A percentile compares a stretch with the other conserved stretches of the same genome.
phyloP scores from a whole-genome alignment of 2,329 filamentous ascomycete genomes.

The Ceratocystis alfenasii region DNA sequence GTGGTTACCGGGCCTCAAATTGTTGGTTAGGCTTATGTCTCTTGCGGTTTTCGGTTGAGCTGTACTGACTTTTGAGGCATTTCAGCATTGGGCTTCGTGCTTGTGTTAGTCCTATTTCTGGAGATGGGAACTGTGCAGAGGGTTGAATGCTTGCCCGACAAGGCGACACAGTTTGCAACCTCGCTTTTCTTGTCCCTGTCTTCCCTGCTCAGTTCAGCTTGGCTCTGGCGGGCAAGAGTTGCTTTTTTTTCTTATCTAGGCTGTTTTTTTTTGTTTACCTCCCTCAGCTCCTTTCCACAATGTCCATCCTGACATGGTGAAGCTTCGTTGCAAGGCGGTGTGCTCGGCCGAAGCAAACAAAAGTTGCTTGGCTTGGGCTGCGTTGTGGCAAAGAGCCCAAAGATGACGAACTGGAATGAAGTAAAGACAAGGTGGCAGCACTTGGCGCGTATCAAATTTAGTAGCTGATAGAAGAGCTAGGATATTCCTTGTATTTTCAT shows the following conservation, averaged over 20 bases:
- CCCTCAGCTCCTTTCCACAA: neutral
- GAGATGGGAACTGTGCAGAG: neutral
- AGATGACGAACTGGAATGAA: neutral
- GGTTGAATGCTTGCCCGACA: too few species aligned
- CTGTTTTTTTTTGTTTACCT: neutral
- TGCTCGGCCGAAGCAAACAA: neutral
- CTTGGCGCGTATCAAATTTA: neutral
- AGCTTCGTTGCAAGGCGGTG: neutral
- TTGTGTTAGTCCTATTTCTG: neutral
- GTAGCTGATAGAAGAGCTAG: neutral
- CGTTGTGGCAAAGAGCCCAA: neutral
- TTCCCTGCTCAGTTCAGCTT: too few species aligned
- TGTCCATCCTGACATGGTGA: neutral
- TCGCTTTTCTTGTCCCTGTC: too few species aligned
- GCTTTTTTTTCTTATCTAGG: too few species aligned
- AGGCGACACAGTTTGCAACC: too few species aligned
- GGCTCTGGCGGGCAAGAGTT: too few species aligned
- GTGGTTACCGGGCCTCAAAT: neutral
- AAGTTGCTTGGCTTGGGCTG: neutral
- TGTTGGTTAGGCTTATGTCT: neutral
- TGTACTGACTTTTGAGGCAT: neutral
- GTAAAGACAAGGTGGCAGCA: constrained; percentile 1
- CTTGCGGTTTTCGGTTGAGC: neutral
- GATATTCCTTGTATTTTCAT: neutral
- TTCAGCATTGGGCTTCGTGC: neutral